These are phyloP conservation scores for Simmondsia chinensis DNA, from an alignment of 148 eudicot species.

Conservation along the genomic window DNA sequence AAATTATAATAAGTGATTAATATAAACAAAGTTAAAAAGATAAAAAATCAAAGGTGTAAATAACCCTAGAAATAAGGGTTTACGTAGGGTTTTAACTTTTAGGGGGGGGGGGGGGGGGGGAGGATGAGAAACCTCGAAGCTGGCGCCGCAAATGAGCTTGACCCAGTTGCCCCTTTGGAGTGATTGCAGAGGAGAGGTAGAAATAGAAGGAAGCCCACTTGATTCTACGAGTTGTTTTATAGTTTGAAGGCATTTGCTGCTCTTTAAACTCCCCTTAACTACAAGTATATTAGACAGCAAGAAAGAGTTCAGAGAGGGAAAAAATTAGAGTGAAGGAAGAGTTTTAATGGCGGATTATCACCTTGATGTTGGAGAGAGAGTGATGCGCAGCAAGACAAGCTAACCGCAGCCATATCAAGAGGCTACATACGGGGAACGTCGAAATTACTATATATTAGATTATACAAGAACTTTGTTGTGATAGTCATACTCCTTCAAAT, in stretches of 20 bases:
- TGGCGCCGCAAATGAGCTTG: slow-evolving; percentile 95
- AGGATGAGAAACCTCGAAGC: slow-evolving; percentile 56
- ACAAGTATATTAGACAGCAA: slow-evolving; percentile 1
- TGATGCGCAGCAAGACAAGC: slow-evolving; percentile 30
- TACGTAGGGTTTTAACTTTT: too few species aligned
- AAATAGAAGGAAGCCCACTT: slow-evolving; percentile 32
- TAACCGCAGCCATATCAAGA: slow-evolving; percentile 39
- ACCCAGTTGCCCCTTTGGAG: slow-evolving; percentile 83
- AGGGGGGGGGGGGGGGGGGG: not conserved
- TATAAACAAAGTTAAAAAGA: not conserved
- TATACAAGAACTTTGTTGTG: too few species aligned
- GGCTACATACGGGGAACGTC: too few species aligned
- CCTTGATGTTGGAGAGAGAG: slow-evolving; percentile 21
- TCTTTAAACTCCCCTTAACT: slow-evolving; percentile 19
- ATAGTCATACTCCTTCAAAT: too few species aligned
- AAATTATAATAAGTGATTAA: too few species aligned
- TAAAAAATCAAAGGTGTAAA: not conserved
- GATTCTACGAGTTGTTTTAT: slow-evolving; percentile 31
- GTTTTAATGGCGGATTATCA: not conserved
- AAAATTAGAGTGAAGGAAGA: not conserved
- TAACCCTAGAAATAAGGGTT: too few species aligned
- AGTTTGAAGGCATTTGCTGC: slow-evolving; percentile 25
- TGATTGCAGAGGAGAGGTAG: slow-evolving; percentile 41
- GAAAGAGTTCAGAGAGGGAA: not conserved
- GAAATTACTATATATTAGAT: too few species aligned